A percentile compares a stretch with the other conserved stretches of the same genome.
Conservation (phyloP, 192 early-diverging fungal genomes). For the Coemansia sp. region DNA sequence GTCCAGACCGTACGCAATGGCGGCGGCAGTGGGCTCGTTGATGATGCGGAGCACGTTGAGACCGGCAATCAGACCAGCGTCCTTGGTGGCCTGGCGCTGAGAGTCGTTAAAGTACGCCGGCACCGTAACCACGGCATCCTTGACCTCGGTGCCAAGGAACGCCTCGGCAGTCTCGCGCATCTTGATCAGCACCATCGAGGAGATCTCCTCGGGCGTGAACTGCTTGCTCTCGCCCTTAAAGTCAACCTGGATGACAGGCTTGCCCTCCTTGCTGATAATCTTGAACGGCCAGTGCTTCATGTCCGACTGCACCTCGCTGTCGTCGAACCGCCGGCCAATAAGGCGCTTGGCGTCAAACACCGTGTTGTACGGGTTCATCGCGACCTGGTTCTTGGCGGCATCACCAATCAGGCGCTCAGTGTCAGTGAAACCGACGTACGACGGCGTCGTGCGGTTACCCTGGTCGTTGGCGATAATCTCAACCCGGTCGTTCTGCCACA, state of each 20-base stretch:
- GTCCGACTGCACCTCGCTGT: conserved; percentile 94
- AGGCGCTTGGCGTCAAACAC: conserved; percentile 99
- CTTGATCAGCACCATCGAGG: conserved; percentile 96
- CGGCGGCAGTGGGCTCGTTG: conserved; percentile 99
- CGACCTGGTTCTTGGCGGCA: conserved; percentile 98
- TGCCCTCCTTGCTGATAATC: conserved; percentile 81
- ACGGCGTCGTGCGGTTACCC: conserved; percentile 98
- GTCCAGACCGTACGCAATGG: conserved; percentile 99
- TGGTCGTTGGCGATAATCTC: conserved; percentile 99
- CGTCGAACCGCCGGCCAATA: conserved; percentile 91
- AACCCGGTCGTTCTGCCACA: conserved; percentile 77
- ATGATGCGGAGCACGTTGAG: conserved; percentile 99
- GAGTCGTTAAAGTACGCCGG: conserved; percentile 99
- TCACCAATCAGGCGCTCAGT: conserved; percentile 98
- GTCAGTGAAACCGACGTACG: conserved; percentile 96
- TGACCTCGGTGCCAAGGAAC: conserved; percentile 78
- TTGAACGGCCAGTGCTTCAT: conserved; percentile 99
- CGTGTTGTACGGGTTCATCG: conserved; percentile 98
- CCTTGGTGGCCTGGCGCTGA: conserved; percentile 99
- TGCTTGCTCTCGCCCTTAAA: conserved; percentile 96
- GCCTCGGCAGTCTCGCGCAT: conserved; percentile 98
- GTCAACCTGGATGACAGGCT: conserved; percentile 89
- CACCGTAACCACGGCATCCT: conserved; percentile 95
- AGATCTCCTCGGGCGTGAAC: conserved; percentile 96
- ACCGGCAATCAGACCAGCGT: conserved; percentile 94